A percentile compares a stretch with the other conserved stretches of the same genome.
These are phyloP conservation scores for Bothriochloa decipiens DNA, from an alignment of 176 grass and related monocot genomes.

Conservation along the genomic window DNA sequence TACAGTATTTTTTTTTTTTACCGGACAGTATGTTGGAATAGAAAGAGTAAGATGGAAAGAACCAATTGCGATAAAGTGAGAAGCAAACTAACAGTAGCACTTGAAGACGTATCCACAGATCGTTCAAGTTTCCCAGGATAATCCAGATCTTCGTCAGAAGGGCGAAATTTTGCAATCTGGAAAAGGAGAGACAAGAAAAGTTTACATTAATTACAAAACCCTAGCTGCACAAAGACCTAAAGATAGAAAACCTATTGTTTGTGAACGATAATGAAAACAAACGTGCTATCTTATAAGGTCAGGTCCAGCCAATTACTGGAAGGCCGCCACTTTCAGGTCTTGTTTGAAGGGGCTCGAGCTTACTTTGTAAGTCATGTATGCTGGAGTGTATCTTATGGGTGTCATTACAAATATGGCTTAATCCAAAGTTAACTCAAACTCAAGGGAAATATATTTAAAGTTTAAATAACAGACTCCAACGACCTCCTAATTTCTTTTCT, in stretches of 20 bases:
- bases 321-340: background rate
- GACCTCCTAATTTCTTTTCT: background rate
- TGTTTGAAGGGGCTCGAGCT: slow-evolving; percentile 17
- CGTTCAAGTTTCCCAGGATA: slow-evolving; percentile 92
- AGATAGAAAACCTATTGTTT: slow-evolving; percentile 15
- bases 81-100: slow-evolving; percentile 64
- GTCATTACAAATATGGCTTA: slow-evolving; percentile 24
- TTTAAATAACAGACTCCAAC: background rate
- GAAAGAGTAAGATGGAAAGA: slow-evolving; percentile 27
- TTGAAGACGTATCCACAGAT: slow-evolving; percentile 61
- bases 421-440: slow-evolving; percentile 8
- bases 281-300: slow-evolving; percentile 22
- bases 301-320: slow-evolving; percentile 2
- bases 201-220: slow-evolving; percentile 30
- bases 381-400: slow-evolving; percentile 16
- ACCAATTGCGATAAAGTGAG: slow-evolving; percentile 21
- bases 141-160: slow-evolving; percentile 85
- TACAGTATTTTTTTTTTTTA: background rate
- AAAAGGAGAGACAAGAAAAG: slow-evolving; percentile 34
- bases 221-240: slow-evolving; percentile 2
- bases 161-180: slow-evolving; percentile 95
- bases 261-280: background rate
- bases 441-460: background rate
- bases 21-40: background rate
- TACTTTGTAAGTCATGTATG: slow-evolving; percentile 17